These are phyloP conservation scores for Boletus rubropictus DNA, from an alignment of 768 basidiomycete genomes.

Conservation along the genomic window DNA sequence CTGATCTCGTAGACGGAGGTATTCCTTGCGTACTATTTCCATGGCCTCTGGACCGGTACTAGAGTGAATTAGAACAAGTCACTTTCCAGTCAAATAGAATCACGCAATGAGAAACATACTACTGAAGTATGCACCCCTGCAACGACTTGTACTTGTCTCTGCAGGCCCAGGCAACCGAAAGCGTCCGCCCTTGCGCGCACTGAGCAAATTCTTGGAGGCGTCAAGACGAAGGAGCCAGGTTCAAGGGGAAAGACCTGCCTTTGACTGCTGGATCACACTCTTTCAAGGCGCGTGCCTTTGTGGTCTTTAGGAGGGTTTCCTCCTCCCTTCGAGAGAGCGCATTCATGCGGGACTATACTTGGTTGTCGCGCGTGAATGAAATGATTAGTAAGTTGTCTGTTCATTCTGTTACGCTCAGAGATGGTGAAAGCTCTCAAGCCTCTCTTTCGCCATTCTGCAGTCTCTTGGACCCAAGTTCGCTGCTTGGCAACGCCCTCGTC, in stretches of 20 bases:
- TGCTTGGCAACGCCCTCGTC: constrained; percentile 44
- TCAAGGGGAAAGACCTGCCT: constrained; percentile 35
- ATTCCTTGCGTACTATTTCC: constrained; percentile 66
- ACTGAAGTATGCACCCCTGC: constrained; percentile 75
- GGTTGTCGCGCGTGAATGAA: neutral
- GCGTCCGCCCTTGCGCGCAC: constrained; percentile 74
- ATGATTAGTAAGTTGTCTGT: constrained; percentile 8
- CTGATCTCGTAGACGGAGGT: constrained; percentile 57
- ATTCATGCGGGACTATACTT: constrained; percentile 54
- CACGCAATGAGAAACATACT: constrained; percentile 42
- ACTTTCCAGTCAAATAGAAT: neutral
- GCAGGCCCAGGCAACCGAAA: constrained; percentile 86
- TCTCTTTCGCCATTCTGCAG: constrained; percentile 7
- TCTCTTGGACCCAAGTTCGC: constrained; percentile 28
- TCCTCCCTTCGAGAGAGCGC: constrained; percentile 84
- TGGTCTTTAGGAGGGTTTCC: constrained; percentile 75
- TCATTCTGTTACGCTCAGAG: neutral
- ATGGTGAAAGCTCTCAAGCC: constrained; percentile 14
- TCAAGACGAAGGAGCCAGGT: neutral
- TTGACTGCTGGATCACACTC: constrained; percentile 74
- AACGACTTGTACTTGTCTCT: constrained; percentile 59
- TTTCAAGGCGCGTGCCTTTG: constrained; percentile 71
- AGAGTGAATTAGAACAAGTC: neutral
- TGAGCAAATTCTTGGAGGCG: constrained; percentile 63
- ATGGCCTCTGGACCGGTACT: constrained; percentile 74